Percentiles rank a stretch among this genome's conserved stretches.
Conservation (phyloP, 345 rosid genomes). For the Salix caprea region DNA sequence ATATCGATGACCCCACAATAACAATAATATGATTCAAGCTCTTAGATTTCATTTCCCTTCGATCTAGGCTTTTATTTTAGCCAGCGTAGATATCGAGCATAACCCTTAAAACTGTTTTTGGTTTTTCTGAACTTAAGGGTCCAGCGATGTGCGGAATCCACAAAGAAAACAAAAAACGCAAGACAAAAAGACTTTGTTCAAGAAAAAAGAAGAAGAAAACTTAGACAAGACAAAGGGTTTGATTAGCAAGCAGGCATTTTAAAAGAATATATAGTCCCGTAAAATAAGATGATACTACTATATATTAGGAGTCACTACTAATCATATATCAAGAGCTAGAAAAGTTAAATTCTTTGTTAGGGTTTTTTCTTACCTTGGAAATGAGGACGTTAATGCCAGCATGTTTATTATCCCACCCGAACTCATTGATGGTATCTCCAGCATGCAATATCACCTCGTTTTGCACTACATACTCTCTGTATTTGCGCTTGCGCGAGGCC, state of each 20-base stretch:
- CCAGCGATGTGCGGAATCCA: slow-evolving; percentile 12
- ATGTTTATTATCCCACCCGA: slow-evolving; percentile 38
- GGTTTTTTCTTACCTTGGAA: slow-evolving; percentile 24
- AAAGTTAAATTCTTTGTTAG: background rate
- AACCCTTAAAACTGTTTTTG: slow-evolving; percentile 5
- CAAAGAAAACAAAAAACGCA: slow-evolving; percentile 19
- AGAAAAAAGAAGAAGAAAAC: background rate
- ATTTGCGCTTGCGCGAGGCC: slow-evolving; percentile 33
- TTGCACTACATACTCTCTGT: slow-evolving; percentile 32
- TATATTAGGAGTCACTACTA: background rate
- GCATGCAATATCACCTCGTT: slow-evolving; percentile 36
- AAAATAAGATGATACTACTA: background rate
- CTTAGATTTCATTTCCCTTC: background rate
- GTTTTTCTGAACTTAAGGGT: slow-evolving; percentile 8
- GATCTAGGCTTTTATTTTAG: slow-evolving; percentile 12
- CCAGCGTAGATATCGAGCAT: background rate
- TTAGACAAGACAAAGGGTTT: slow-evolving; percentile 14
- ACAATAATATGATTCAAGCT: background rate
- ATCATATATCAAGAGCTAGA: background rate
- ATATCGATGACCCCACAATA: background rate
- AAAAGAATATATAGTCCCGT: background rate
- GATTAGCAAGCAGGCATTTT: background rate
- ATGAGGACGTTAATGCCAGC: slow-evolving; percentile 36
- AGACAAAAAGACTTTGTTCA: slow-evolving; percentile 13
- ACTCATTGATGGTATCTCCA: slow-evolving; percentile 38